Conservation (phyloP, 345 rosid species). For the Angophora floribunda region DNA sequence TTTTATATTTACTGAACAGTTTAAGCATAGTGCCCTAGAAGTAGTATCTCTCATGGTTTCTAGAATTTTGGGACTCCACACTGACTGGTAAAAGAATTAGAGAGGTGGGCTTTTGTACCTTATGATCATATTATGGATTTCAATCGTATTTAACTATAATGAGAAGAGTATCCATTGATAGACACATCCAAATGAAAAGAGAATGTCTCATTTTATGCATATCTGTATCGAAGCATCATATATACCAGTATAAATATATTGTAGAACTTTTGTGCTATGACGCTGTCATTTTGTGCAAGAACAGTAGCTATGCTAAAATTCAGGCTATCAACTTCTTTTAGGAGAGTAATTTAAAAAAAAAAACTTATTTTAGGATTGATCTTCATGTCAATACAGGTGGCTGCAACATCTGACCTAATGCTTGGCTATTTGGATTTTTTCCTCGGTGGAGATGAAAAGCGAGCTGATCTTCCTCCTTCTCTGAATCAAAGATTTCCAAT, state of each 20-base stretch:
- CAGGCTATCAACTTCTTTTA: background rate
- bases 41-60: background rate
- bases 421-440: constrained; percentile 82
- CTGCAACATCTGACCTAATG: constrained; percentile 81
- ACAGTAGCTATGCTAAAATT: background rate
- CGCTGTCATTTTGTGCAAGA: background rate
- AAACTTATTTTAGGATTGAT: background rate
- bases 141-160: background rate
- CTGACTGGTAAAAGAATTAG: background rate
- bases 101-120: background rate
- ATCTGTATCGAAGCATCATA: background rate
- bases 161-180: background rate
- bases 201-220: background rate
- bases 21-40: background rate
- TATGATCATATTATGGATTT: background rate
- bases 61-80: background rate
- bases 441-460: constrained; percentile 94
- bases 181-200: background rate
- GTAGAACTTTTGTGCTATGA: background rate
- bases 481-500: constrained; percentile 73
- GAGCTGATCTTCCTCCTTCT: constrained; percentile 75
- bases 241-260: background rate
- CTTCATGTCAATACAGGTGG: constrained; percentile 39
- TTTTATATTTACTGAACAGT: background rate
- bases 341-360: background rate